phyloP scores from a whole-genome alignment of 2,329 filamentous ascomycete genomes.

The Phoma sp. region DNA sequence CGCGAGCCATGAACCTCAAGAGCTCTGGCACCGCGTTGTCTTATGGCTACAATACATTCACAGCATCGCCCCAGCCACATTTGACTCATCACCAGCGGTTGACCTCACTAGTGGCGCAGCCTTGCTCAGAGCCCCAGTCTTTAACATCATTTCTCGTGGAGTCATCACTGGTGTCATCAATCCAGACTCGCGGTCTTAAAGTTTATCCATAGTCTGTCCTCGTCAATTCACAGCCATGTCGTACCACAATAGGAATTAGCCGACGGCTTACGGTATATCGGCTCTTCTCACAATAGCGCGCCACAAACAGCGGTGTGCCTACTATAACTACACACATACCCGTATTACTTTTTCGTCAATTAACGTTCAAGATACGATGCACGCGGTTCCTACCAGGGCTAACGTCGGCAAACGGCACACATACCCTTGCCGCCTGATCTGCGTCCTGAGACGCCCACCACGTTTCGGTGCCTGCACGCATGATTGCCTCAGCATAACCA shows the following conservation, averaged over 20 bases:
- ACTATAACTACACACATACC: neutral
- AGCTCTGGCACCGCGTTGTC: neutral
- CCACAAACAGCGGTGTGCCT: slow-evolving; percentile 14
- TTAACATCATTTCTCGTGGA: neutral
- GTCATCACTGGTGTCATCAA: slow-evolving; percentile 3
- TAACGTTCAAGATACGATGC: neutral
- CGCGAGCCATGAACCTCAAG: neutral
- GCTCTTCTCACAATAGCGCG: neutral
- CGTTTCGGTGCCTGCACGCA: slow-evolving; percentile 18
- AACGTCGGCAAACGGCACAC: neutral
- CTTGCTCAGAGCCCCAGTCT: neutral
- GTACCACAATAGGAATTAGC: neutral
- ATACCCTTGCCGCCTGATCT: slow-evolving; percentile 5
- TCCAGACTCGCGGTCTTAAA: neutral
- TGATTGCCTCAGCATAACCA: slow-evolving; percentile 17
- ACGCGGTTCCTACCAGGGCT: neutral
- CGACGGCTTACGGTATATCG: neutral
- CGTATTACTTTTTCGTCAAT: neutral
- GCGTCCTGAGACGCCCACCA: slow-evolving; percentile 9
- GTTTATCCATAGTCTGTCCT: neutral
- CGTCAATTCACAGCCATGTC: neutral
- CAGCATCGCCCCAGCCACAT: slow-evolving; percentile 1
- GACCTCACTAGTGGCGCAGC: slow-evolving; percentile 5
- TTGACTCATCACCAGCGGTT: slow-evolving; percentile 5
- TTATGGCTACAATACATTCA: neutral